These are phyloP conservation scores for Penicillium manginii DNA, from an alignment of 495 filamentous ascomycete genomes.

Conservation along the genomic window DNA sequence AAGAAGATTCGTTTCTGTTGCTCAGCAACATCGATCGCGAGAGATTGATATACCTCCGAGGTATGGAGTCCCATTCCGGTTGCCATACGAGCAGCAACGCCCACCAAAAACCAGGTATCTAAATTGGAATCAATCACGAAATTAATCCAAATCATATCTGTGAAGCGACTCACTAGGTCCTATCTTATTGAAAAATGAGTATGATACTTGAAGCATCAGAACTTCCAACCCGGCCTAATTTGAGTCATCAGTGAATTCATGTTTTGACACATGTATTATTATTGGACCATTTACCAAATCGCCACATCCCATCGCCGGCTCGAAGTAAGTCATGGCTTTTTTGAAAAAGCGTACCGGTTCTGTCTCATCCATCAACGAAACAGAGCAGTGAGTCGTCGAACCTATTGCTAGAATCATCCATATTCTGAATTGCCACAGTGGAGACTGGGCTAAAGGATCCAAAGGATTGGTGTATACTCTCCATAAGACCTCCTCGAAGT, in stretches of 20 bases:
- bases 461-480: constrained; percentile 32
- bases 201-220: constrained; percentile 47
- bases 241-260: neutral
- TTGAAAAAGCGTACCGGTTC: constrained; percentile 41
- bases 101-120: constrained; percentile 42
- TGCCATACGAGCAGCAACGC: constrained; percentile 38
- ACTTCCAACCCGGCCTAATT: constrained; percentile 39
- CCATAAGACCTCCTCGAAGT: constrained; percentile 34
- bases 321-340: constrained; percentile 43
- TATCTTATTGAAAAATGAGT: constrained; percentile 45
- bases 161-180: constrained; percentile 38
- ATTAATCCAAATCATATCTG: neutral
- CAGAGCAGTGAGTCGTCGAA: constrained; percentile 41
- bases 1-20: constrained; percentile 45
- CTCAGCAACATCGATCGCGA: constrained; percentile 32
- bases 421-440: constrained; percentile 38
- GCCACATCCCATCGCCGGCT: constrained; percentile 38
- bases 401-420: constrained; percentile 49
- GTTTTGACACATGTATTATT: neutral
- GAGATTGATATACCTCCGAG: constrained; percentile 23
- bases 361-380: constrained; percentile 41
- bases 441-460: constrained; percentile 28
- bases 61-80: constrained; percentile 40
- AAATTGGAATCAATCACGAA: neutral
- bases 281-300: constrained; percentile 33